Conservation (phyloP, 495 filamentous ascomycete genomes). For the Neurospora sp. region DNA sequence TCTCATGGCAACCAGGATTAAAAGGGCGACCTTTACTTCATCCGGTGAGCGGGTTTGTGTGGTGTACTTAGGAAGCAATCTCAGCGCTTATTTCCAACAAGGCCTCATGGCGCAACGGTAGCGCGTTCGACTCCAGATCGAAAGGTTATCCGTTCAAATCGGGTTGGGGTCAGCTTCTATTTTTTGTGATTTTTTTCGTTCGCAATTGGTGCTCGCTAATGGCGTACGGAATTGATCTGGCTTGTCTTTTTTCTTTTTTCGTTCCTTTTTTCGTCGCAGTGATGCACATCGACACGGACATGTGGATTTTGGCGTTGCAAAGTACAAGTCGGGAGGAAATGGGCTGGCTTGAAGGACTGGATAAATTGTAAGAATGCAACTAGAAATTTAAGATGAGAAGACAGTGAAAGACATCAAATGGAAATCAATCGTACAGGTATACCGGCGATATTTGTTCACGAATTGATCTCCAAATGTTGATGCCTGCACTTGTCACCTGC, state of each 20-base stretch:
- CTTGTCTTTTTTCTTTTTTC: neutral
- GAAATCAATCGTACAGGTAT: too few species aligned
- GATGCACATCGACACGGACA: too few species aligned
- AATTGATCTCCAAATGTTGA: neutral
- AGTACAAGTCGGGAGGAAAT: too few species aligned
- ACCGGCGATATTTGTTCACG: neutral
- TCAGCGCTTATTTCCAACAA: neutral
- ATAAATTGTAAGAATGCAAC: too few species aligned
- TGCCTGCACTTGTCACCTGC: neutral
- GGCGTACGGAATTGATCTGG: neutral
- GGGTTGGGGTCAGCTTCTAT: neutral
- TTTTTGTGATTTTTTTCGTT: neutral
- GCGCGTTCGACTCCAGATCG: neutral
- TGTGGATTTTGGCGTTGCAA: too few species aligned
- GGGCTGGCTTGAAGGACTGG: too few species aligned
- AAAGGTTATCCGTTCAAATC: neutral
- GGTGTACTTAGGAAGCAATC: rapidly evolving
- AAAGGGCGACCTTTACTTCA: neutral
- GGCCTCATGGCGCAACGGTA: neutral
- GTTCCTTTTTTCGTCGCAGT: too few species aligned
- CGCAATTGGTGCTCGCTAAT: neutral
- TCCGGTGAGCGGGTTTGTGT: rapidly evolving
- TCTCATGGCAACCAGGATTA: neutral
- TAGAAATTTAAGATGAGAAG: too few species aligned
- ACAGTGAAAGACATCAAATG: too few species aligned